These are phyloP conservation scores for Umbelopsis isabellina DNA, from an alignment of 192 early-diverging fungal genomes.

Conservation along the genomic window DNA sequence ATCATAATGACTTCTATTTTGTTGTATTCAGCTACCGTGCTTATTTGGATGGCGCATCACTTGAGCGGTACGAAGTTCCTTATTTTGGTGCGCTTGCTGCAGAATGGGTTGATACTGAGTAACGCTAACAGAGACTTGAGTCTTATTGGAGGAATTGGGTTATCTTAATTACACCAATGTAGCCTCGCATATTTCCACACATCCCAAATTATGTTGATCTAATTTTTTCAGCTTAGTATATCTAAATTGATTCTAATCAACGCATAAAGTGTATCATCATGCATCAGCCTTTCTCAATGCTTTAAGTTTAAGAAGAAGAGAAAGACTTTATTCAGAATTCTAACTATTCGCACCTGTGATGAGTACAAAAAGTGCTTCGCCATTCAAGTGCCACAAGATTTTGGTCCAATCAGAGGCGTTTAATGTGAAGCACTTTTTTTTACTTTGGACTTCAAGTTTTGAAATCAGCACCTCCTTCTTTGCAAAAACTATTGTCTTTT, in stretches of 20 bases:
- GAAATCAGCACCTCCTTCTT: no score
- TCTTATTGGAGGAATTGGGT: no score
- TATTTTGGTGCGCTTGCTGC: slow-evolving; percentile 67
- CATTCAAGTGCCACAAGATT: slow-evolving; percentile 2
- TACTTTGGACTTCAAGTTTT: no score
- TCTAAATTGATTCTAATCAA: no score
- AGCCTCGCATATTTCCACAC: no score
- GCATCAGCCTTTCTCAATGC: no score
- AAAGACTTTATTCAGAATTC: not conserved
- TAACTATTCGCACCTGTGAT: not conserved
- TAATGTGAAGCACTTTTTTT: slow-evolving; percentile 16
- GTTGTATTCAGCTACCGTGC: slow-evolving; percentile 57
- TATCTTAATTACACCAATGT: no score
- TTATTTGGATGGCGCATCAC: slow-evolving; percentile 67
- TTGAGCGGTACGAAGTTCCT: slow-evolving; percentile 73
- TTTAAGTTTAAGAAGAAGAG: no score
- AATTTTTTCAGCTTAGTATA: no score
- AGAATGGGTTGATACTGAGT: slow-evolving; percentile 74
- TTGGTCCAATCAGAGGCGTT: not conserved
- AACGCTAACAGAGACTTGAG: not conserved
- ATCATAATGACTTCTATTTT: slow-evolving; percentile 11
- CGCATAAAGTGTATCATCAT: no score
- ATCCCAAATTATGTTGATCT: no score
- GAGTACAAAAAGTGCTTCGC: slow-evolving; percentile 8
- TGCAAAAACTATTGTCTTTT: no score